A percentile compares a stretch with the other conserved stretches of the same genome.
Conservation (phyloP, 2,329 filamentous ascomycete species). For the Diaporthe sp. region DNA sequence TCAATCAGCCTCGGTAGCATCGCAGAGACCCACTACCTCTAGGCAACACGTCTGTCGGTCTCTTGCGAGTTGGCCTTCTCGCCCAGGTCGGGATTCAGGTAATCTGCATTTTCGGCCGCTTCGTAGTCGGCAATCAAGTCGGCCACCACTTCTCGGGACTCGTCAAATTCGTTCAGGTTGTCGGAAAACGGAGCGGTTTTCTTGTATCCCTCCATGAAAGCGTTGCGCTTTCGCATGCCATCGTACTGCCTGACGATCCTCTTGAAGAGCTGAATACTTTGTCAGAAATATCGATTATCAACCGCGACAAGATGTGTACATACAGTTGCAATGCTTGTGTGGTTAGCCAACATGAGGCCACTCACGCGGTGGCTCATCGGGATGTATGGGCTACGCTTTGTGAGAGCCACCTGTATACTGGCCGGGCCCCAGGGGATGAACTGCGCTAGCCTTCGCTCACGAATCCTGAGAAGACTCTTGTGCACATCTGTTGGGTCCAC, state of each 20-base stretch:
- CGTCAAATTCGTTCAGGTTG: constrained; percentile 94
- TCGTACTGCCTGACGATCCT: constrained; percentile 94
- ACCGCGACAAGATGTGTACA: constrained; percentile 46
- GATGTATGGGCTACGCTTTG: constrained; percentile 96
- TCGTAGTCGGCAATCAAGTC: constrained; percentile 96
- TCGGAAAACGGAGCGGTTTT: constrained; percentile 95
- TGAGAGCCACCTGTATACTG: constrained; percentile 96
- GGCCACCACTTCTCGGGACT: constrained; percentile 90
- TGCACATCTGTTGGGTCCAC: constrained; percentile 98
- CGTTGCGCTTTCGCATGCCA: constrained; percentile 93
- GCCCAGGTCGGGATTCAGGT: constrained; percentile 81
- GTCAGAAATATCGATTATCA: constrained; percentile 22
- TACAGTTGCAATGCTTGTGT: constrained; percentile 94
- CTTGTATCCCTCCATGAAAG: constrained; percentile 96
- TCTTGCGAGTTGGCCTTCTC: constrained; percentile 67
- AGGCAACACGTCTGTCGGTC: constrained; percentile 64
- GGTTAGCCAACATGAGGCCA: constrained; percentile 97
- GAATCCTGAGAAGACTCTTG: constrained; percentile 96
- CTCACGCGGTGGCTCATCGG: constrained; percentile 95
- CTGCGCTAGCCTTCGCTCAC: constrained; percentile 91
- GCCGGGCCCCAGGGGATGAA: constrained; percentile 99
- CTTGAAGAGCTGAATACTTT: constrained; percentile 80
- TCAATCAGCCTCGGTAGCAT: neutral
- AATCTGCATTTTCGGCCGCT: constrained; percentile 91
- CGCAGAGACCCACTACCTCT: constrained; percentile 17